Conservation (phyloP, 164 flowering plant species). For the Akebia trifoliata region DNA sequence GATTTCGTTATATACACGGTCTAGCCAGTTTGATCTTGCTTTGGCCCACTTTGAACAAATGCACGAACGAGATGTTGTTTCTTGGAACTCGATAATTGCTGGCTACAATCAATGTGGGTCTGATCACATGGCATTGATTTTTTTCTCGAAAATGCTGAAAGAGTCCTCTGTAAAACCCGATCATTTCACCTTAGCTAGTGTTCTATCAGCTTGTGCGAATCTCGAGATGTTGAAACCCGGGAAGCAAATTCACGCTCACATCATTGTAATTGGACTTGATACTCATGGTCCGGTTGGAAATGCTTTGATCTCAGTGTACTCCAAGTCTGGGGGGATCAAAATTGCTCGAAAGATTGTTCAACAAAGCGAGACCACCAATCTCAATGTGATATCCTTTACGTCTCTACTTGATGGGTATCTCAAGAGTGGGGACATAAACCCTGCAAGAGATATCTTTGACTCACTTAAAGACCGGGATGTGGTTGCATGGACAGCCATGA, state of each 20-base stretch:
- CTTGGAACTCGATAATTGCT: constrained; percentile 34
- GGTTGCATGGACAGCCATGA: constrained; percentile 95
- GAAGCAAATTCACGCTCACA: constrained; percentile 32
- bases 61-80: constrained; percentile 24
- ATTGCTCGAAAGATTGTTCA: constrained; percentile 48
- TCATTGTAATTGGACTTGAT: constrained; percentile 34
- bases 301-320: constrained; percentile 80
- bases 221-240: constrained; percentile 27
- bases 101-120: constrained; percentile 26
- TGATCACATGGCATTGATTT: constrained; percentile 19
- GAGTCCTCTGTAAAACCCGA: constrained; percentile 20
- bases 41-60: constrained; percentile 43
- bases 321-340: constrained; percentile 60
- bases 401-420: constrained; percentile 74
- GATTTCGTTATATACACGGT: constrained; percentile 56
- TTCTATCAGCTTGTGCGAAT: constrained; percentile 44
- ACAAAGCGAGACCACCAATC: constrained; percentile 24
- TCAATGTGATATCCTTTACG: constrained; percentile 62
- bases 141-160: constrained; percentile 22
- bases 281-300: constrained; percentile 48
- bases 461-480: constrained; percentile 59
- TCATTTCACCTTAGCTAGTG: constrained; percentile 36
- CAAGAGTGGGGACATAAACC: constrained; percentile 62
- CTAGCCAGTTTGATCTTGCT: constrained; percentile 54
- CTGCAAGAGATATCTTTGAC: constrained; percentile 67